These are phyloP conservation scores for Yarrowia alimentaria DNA, from an alignment of 805 yeast genomes.

Conservation along the genomic window DNA sequence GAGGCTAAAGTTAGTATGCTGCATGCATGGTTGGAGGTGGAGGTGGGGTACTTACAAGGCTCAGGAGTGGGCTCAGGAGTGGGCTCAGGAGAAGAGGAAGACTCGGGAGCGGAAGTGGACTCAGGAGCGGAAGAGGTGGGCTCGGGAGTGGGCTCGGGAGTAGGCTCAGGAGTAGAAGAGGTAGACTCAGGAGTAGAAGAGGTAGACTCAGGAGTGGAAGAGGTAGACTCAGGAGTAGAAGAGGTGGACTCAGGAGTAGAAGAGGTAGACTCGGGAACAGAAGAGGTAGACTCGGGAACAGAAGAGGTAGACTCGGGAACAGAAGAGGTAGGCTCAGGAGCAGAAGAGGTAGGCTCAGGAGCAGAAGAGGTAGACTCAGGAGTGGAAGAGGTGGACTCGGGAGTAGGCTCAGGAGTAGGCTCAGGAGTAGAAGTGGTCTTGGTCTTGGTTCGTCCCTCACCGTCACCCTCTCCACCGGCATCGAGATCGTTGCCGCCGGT, in stretches of 20 bases:
- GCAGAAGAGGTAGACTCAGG: background rate
- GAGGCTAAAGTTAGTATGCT: no score
- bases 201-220: background rate
- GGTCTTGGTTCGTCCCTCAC: slow-evolving; percentile 12
- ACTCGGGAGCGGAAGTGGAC: background rate
- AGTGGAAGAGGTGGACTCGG: no score
- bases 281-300: background rate
- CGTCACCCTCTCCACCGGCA: slow-evolving; percentile 25
- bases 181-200: background rate
- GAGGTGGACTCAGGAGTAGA: background rate
- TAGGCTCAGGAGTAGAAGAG: background rate
- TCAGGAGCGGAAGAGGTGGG: slow-evolving; percentile 1
- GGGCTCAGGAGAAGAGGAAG: slow-evolving; percentile 3
- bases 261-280: background rate
- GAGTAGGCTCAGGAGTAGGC: slow-evolving; percentile 15
- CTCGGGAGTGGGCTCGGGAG: background rate
- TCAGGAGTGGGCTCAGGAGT: slow-evolving; percentile 5
- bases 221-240: background rate
- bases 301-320: background rate
- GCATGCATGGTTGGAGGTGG: no score
- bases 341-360: background rate
- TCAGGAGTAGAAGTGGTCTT: background rate
- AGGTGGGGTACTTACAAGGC: background rate
- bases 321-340: background rate
- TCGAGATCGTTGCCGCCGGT: slow-evolving; percentile 5